Evolutionary conservation across 768 basidiomycete genomes (phyloP).

Genomic region (Nevesoporus exiguus): DNA sequence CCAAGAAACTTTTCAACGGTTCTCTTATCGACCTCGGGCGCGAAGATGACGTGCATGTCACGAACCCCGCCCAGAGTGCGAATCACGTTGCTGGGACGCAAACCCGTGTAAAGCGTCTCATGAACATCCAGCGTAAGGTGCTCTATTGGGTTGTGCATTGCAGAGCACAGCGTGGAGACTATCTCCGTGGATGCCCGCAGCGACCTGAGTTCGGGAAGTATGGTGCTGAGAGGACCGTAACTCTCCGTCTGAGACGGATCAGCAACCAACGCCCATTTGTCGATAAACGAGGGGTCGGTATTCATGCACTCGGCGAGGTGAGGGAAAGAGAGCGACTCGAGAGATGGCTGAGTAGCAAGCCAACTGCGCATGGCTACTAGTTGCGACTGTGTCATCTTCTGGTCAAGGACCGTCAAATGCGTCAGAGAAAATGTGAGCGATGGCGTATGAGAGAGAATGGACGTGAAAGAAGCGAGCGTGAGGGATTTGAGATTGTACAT

Average conservation of each 20-base stretch:
- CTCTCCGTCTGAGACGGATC: background rate
- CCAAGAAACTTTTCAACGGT: slow-evolving; percentile 33
- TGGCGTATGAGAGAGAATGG: slow-evolving; percentile 18
- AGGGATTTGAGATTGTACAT: slow-evolving; percentile 29
- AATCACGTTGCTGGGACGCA: slow-evolving; percentile 27
- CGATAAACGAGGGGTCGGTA: background rate
- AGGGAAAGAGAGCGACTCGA: slow-evolving; percentile 29
- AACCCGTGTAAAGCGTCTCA: slow-evolving; percentile 28
- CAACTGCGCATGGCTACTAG: slow-evolving; percentile 20
- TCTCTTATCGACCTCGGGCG: slow-evolving; percentile 32
- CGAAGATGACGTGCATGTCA: slow-evolving; percentile 29
- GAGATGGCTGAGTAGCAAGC: slow-evolving; percentile 23
- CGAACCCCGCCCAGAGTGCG: slow-evolving; percentile 28
- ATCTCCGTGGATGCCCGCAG: slow-evolving; percentile 28
- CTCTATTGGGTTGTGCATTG: slow-evolving; percentile 16
- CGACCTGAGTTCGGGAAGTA: slow-evolving; percentile 26
- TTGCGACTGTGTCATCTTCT: slow-evolving; percentile 22
- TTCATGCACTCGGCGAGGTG: slow-evolving; percentile 18
- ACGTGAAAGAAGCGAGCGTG: slow-evolving; percentile 24
- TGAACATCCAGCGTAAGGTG: slow-evolving; percentile 24
- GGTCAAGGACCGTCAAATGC: slow-evolving; percentile 29
- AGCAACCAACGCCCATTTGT: slow-evolving; percentile 7
- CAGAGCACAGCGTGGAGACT: slow-evolving; percentile 17
- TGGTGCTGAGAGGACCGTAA: background rate
- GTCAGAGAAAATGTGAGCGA: slow-evolving; percentile 22